These are phyloP conservation scores for Ramularia endophylla DNA, from an alignment of 2,329 filamentous ascomycete genomes.

Conservation along the genomic window DNA sequence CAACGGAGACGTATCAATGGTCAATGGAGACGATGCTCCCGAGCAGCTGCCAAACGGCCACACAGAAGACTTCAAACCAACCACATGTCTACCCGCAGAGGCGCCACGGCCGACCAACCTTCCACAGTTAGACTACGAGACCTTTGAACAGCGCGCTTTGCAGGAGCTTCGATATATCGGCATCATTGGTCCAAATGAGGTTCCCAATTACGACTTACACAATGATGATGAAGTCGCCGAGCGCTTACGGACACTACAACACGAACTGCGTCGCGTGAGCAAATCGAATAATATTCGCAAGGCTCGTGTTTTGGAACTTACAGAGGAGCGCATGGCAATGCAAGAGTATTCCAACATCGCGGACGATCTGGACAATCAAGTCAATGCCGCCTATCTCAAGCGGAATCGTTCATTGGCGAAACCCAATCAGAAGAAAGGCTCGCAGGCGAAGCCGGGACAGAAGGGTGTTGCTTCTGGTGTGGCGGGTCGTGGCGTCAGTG, in stretches of 20 bases:
- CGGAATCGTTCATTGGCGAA: conserved; percentile 83
- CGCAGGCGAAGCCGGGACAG: conserved; percentile 47
- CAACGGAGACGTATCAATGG: conserved; percentile 39
- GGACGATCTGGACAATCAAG: conserved; percentile 91
- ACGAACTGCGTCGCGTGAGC: conserved; percentile 73
- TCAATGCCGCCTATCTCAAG: conserved; percentile 93
- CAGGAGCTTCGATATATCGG: conserved; percentile 88
- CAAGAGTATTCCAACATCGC: conserved; percentile 97
- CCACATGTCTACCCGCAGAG: conserved; percentile 62
- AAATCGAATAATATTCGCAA: conserved; percentile 89
- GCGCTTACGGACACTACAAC: conserved; percentile 77
- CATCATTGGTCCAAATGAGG: conserved; percentile 58
- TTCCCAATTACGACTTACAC: conserved; percentile 78
- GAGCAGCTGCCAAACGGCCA: conserved; percentile 22
- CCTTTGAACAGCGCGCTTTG: conserved; percentile 85
- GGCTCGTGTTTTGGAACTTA: conserved; percentile 75
- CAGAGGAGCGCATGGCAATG: conserved; percentile 87
- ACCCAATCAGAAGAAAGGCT: conserved; percentile 71
- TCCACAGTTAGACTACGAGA: conserved; percentile 68
- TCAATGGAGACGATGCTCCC: conserved; percentile 37
- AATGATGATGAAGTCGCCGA: conserved; percentile 93
- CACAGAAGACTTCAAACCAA: conserved; percentile 47
- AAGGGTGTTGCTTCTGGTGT: conserved; percentile 65
- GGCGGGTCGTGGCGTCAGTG: conserved; percentile 73
- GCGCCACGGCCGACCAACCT: conserved; percentile 22